Percentiles rank a stretch among this genome's conserved stretches.
These are phyloP conservation scores for Malassezia yamatoensis DNA, from an alignment of 1,284 basidiomycete genomes.

Conservation along the genomic window DNA sequence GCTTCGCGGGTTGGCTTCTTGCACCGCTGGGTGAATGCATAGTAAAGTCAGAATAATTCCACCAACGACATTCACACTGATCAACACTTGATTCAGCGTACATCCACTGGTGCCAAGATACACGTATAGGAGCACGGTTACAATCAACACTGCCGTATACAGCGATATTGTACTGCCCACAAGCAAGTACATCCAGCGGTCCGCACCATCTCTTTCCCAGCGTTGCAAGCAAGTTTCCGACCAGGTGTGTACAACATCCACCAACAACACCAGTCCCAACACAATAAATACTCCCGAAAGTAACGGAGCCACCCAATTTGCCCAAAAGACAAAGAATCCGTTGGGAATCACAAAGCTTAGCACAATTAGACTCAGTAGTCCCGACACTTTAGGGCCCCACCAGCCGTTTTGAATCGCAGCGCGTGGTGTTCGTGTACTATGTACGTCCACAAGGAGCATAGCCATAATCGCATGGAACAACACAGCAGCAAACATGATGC, in stretches of 20 bases:
- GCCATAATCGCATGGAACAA: constrained; percentile 79
- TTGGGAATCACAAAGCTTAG: constrained; percentile 87
- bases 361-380: constrained; percentile 68
- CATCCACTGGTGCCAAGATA: constrained; percentile 84
- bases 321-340: constrained; percentile 90
- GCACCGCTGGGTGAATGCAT: constrained; percentile 74
- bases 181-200: constrained; percentile 91
- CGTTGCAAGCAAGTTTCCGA: constrained; percentile 91
- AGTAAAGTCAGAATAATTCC: constrained; percentile 70
- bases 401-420: constrained; percentile 96
- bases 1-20: constrained; percentile 85
- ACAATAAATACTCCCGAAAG: constrained; percentile 85
- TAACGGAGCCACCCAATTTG: constrained; percentile 78
- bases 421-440: constrained; percentile 77
- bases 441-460: constrained; percentile 68
- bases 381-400: constrained; percentile 94
- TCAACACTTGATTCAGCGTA: constrained; percentile 85
- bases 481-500: constrained; percentile 87
- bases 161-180: constrained; percentile 82
- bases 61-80: constrained; percentile 80
- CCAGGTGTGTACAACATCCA: constrained; percentile 98
- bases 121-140: constrained; percentile 77
- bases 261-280: constrained; percentile 88
- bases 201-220: constrained; percentile 76
- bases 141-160: constrained; percentile 70